Evolutionary conservation across 768 basidiomycete species (phyloP), one percentile per base, ranked within the genome.

Genomic region (Calocera cornea): DNA sequence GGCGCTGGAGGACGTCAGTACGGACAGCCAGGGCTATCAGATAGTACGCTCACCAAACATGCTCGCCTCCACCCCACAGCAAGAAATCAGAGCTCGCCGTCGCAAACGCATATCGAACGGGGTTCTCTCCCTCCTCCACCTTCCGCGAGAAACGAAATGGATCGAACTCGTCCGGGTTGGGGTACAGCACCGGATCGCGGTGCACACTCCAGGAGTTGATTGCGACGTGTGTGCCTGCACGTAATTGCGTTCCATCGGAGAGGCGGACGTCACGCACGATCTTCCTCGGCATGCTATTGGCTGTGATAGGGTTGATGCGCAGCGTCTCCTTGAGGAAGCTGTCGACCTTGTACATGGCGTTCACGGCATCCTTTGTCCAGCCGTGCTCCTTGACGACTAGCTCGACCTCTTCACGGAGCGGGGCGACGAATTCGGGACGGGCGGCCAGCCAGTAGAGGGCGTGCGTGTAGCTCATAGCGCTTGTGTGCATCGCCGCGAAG

Each of bases 291-390:
- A 68, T 65, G 44, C 44, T 47, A 19, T 47, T 47, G 7, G 44
- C 19, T 19, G 24, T 47, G 44, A 47, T 47, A 3, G 24, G 44
- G 19, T 24, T 19, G 19, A 47, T 47, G 19, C 81, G 74, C 69
- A 79, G 76, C 2, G 78, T 75, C 71, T 84, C 83, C 64, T 78
- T 80, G n/a, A 84, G 60, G 71, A 84, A 83, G 75, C 71, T 84
- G 68, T 84, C 83, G 1, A 82, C 65, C 69, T 77, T 79, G 64
- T 70, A 72, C 79, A 83, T 79, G 54, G 76, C 75, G 12, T 76
- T 74, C 67, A 81, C 71, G 0, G 79, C 76, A 17, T 72, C 72
- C 71, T 82, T 83, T 1, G 76, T 76, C 80, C 81, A 82, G 63
- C 66, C 78, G 69, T 69, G 73, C 27, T 73, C 67, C 1, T 68